Base-by-base conservation (phyloP, 108 stramenopile genomes). In the Nitzschia putrida region DNA sequence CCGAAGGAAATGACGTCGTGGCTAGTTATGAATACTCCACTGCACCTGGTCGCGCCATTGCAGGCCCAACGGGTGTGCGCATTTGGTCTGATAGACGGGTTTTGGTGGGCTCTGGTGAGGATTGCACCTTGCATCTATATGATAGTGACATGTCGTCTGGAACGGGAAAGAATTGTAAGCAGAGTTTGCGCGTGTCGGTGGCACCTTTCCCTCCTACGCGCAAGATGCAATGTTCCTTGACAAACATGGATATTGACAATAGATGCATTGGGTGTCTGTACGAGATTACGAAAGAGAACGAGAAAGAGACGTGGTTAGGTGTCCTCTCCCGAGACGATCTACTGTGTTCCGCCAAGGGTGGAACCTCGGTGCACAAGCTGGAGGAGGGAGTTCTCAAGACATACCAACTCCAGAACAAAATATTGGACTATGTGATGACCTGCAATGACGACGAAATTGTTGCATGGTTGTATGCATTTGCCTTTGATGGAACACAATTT, bases 91-190 rank as follows among this genome's bases (percentile, higher is more conserved):
- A 37, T 7, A 73, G 65, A 24, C 60, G 52, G 14, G 44, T 83
- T 22, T 47, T 86, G 43, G 82, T 70, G 8, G 76, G 72, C 10
- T 76, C 81, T 57, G 22, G 45, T 21, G 55, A 57, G 12, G 82
- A 83, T 45, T 83, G 82, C 41, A 70, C 80, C 0, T 25, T 86
- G 9, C 75, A 77, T 23, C 63, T 86, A 6, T 86, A 80, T 65
- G 70, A 86, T 24, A 42, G 39, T 49, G 68, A 60, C 9, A 61
- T 56, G 18, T 61, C 25, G 18, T 55, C 52, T 14, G 41, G 41
- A 11, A 49, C 16, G 7, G 61, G 68, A 16, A 45, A 59, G 49
- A 23, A 69, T 59, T 83, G 82, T 57, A 72, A 72, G 26, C 75
- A 77, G 44, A 8, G 68, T 44, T 51, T 79, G 8, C 71, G 72